Percentiles rank a stretch among this genome's conserved stretches.
Conservation (phyloP, 176 grass and related monocot genomes). For the Thinopyrum elongatum region DNA sequence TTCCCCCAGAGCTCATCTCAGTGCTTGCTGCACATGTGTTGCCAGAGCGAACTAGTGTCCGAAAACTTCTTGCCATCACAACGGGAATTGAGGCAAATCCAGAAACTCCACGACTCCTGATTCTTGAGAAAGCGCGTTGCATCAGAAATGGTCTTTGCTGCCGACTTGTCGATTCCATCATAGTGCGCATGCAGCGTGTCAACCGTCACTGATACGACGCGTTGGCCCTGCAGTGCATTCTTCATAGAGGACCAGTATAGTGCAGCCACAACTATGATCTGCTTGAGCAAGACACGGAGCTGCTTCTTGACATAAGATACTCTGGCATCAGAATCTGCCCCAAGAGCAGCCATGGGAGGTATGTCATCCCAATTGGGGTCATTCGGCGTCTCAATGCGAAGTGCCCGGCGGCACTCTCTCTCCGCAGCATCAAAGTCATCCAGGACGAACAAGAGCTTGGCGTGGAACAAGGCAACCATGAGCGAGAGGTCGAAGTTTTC, state of each 20-base stretch:
- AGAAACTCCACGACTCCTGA: conserved; percentile 15
- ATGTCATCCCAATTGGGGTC: not conserved
- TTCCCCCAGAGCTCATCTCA: not conserved
- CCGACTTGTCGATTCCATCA: not conserved
- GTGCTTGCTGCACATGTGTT: not conserved
- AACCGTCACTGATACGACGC: conserved; percentile 2
- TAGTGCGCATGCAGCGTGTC: not conserved
- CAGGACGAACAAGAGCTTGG: conserved; percentile 8
- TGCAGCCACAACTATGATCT: not conserved
- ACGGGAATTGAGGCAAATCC: not conserved
- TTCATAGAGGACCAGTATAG: not conserved
- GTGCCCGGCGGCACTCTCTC: not conserved
- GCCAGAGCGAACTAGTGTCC: not conserved
- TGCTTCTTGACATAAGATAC: not conserved
- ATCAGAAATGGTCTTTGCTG: conserved; percentile 11
- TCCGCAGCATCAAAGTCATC: not conserved
- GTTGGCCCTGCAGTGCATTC: not conserved
- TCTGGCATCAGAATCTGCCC: not conserved
- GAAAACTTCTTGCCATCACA: not conserved
- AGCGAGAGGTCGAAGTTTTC: not conserved
- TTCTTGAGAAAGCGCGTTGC: not conserved
- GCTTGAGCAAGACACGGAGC: not conserved
- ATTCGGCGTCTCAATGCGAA: not conserved
- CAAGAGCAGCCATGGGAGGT: conserved; percentile 8
- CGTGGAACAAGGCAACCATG: conserved; percentile 16